Percentiles rank a stretch among this genome's conserved stretches.
phyloP scores from a whole-genome alignment of 208 protist species.

The Trypanosoma vivax region DNA sequence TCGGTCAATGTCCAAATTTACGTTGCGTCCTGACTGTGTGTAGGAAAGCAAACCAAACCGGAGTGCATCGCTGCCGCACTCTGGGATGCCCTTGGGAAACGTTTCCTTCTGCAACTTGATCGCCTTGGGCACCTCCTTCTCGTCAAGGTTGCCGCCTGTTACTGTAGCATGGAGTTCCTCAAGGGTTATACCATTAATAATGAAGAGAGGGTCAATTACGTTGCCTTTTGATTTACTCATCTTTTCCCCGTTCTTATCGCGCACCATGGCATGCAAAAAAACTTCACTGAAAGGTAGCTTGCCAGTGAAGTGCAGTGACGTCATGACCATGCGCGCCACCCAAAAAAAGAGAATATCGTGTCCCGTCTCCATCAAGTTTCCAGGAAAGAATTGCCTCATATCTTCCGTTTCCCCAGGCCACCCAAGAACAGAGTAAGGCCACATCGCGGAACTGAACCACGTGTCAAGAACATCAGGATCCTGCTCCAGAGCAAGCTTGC shows the following conservation, averaged over 20 bases:
- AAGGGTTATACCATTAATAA: slow-evolving; percentile 97
- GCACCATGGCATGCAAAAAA: slow-evolving; percentile 99
- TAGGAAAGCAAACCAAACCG: slow-evolving; percentile 98
- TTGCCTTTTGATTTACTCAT: slow-evolving; percentile 99
- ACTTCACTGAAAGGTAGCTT: slow-evolving; percentile 96
- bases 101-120: slow-evolving; percentile 89
- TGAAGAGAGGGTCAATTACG: slow-evolving; percentile 99
- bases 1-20: slow-evolving; percentile 98
- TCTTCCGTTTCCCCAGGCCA: slow-evolving; percentile 93
- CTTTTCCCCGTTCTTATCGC: slow-evolving; percentile 99
- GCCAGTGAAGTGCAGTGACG: slow-evolving; percentile 93
- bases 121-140: slow-evolving; percentile 89
- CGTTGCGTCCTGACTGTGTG: slow-evolving; percentile 89
- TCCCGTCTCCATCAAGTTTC: slow-evolving; percentile 97
- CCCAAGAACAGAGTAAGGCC: slow-evolving; percentile 97
- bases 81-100: slow-evolving; percentile 94
- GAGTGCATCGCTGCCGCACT: slow-evolving; percentile 99
- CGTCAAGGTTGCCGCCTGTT: slow-evolving; percentile 89
- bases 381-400: slow-evolving; percentile 96
- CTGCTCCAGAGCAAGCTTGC: slow-evolving; percentile 76
- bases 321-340: slow-evolving; percentile 99
- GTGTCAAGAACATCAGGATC: slow-evolving; percentile 99
- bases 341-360: slow-evolving; percentile 99
- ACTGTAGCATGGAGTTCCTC: slow-evolving; percentile 92
- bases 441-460: slow-evolving; percentile 99